A percentile compares a stretch with the other conserved stretches of the same genome.
These are phyloP conservation scores for Rhododendron henanense DNA, from an alignment of 148 eudicot species.

Conservation along the genomic window DNA sequence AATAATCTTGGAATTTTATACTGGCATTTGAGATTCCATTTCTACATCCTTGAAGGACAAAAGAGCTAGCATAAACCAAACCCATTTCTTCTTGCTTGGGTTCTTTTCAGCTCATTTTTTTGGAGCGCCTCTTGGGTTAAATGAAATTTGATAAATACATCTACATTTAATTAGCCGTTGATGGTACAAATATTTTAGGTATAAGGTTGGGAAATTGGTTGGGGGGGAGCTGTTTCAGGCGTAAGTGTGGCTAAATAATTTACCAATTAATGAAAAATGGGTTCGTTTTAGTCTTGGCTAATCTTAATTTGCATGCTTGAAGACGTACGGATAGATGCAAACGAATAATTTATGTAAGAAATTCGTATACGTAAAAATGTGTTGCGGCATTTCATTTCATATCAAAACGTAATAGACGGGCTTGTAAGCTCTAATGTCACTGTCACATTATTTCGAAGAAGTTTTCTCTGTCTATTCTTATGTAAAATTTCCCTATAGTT, in stretches of 20 bases:
- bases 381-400: neutral
- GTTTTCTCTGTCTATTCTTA: neutral
- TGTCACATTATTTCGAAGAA: neutral
- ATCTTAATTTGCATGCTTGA: neutral
- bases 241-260: neutral
- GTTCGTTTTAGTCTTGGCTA: neutral
- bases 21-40: constrained; percentile 32
- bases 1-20: constrained; percentile 8
- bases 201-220: neutral
- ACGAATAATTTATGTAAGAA: neutral
- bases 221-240: neutral
- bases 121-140: neutral
- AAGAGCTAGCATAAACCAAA: constrained; percentile 29
- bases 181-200: neutral
- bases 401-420: neutral
- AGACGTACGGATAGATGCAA: neutral
- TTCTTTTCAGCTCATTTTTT: constrained; percentile 28
- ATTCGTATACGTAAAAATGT: neutral
- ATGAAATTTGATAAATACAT: neutral
- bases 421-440: neutral
- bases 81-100: constrained; percentile 23
- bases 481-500: neutral
- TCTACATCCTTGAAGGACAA: constrained; percentile 40
- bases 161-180: constrained; percentile 8
- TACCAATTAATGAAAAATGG: neutral